phyloP scores from a whole-genome alignment of 257 asterid genomes.

The Perilla frutescens region DNA sequence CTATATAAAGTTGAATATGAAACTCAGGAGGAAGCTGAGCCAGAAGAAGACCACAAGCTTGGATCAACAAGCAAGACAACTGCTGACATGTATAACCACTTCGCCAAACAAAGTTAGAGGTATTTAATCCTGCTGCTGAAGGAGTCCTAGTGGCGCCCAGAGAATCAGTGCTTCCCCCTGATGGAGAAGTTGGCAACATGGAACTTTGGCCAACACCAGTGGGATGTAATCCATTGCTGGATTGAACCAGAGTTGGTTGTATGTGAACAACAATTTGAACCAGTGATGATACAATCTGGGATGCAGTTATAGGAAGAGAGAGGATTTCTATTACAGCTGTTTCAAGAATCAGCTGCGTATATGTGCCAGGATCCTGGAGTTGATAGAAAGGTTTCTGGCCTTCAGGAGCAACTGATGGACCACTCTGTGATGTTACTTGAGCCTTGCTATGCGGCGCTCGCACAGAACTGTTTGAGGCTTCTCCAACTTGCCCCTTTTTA shows the following conservation, averaged over 20 bases:
- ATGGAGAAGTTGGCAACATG: conserved; percentile 94
- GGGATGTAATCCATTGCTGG: conserved; percentile 78
- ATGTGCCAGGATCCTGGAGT: conserved; percentile 96
- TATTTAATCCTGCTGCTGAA: conserved; percentile 67
- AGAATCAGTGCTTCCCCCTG: conserved; percentile 97
- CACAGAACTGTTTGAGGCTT: conserved; percentile 46
- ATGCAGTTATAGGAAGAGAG: conserved; percentile 83
- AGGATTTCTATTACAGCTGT: conserved; percentile 95
- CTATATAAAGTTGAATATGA: conserved; percentile 78
- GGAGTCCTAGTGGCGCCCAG: conserved; percentile 72
- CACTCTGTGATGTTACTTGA: conserved; percentile 64
- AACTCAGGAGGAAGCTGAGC: conserved; percentile 98
- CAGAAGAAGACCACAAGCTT: conserved; percentile 93
- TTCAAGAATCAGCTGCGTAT: conserved; percentile 91
- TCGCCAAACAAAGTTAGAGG: conserved; percentile 81
- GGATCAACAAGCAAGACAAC: conserved; percentile 91
- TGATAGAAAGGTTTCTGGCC: conserved; percentile 89
- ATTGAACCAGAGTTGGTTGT: conserved; percentile 92
- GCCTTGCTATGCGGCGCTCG: conserved; percentile 61
- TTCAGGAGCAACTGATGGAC: conserved; percentile 62
- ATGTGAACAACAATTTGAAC: conserved; percentile 96
- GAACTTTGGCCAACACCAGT: conserved; percentile 68
- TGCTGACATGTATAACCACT: conserved; percentile 97
- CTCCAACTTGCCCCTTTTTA: conserved; percentile 68
- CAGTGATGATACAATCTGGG: conserved; percentile 82